A percentile compares a stretch with the other conserved stretches of the same genome.
Evolutionary conservation across 2,329 filamentous ascomycete species (phyloP).

Genomic region (Claviceps capensis): DNA sequence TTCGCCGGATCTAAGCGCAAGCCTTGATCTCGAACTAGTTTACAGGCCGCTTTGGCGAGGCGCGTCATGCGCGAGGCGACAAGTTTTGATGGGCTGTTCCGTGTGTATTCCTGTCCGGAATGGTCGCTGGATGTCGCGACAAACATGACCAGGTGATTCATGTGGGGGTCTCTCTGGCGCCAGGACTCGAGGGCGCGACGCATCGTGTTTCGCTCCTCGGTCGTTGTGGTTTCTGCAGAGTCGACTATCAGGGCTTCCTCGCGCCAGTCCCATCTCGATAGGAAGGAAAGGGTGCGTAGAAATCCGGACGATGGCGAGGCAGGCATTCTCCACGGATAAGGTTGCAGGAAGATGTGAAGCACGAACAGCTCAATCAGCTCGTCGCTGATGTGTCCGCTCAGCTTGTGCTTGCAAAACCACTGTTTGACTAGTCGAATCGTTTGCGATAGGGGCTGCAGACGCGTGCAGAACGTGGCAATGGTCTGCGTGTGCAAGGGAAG

Average conservation of each 20-base stretch:
- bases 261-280: constrained; percentile 88
- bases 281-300: constrained; percentile 61
- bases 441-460: constrained; percentile 65
- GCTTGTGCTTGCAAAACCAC: constrained; percentile 79
- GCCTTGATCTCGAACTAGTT: constrained; percentile 40
- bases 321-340: constrained; percentile 68
- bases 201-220: constrained; percentile 47
- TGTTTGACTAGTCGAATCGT: constrained; percentile 75
- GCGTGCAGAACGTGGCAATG: constrained; percentile 65
- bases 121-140: constrained; percentile 66
- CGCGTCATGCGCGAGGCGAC: constrained; percentile 72
- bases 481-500: constrained; percentile 70
- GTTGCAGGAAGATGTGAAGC: constrained; percentile 63
- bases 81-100: constrained; percentile 58
- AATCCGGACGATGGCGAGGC: constrained; percentile 70
- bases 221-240: constrained; percentile 45
- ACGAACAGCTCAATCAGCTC: constrained; percentile 79
- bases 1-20: constrained; percentile 31
- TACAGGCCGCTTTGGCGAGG: constrained; percentile 63
- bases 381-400: constrained; percentile 60
- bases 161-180: constrained; percentile 75
- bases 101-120: constrained; percentile 71
- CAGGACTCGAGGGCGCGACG: constrained; percentile 65
- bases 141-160: constrained; percentile 74
- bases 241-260: constrained; percentile 71